Percentiles rank a stretch among this genome's conserved stretches.
Evolutionary conservation across 225 moss, liverwort and hornwort species (phyloP).

Genomic region (Neckera pumila): DNA sequence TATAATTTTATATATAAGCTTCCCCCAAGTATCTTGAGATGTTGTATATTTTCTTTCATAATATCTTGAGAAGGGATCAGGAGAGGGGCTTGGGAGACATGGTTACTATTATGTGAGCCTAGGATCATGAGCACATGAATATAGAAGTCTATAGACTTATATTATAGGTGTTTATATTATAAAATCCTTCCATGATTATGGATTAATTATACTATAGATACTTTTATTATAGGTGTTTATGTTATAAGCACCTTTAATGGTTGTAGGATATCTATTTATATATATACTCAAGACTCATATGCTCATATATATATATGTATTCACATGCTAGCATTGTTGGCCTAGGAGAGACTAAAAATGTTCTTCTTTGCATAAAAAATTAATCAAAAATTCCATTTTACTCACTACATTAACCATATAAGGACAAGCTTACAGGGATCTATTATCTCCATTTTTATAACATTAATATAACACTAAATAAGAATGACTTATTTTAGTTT

Average conservation of each 20-base stretch:
- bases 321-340: neutral
- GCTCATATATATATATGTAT: neutral
- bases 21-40: neutral
- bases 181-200: neutral
- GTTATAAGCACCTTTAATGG: neutral
- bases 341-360: neutral
- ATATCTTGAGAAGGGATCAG: fast-evolving
- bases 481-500: too few species aligned
- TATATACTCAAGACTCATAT: fast-evolving
- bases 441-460: neutral
- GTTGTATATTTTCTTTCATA: neutral
- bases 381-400: neutral
- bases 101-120: neutral
- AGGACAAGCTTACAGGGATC: neutral
- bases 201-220: neutral
- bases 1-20: neutral
- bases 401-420: neutral
- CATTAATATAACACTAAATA: neutral
- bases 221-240: neutral
- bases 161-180: too few species aligned
- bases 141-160: too few species aligned
- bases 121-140: neutral
- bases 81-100: too few species aligned
- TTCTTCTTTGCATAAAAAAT: neutral
- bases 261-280: neutral